Evolutionary conservation across 2,329 filamentous ascomycete genomes (phyloP), one percentile per base, ranked within the genome.

Genomic region (Teratosphaeria epicoccoides): DNA sequence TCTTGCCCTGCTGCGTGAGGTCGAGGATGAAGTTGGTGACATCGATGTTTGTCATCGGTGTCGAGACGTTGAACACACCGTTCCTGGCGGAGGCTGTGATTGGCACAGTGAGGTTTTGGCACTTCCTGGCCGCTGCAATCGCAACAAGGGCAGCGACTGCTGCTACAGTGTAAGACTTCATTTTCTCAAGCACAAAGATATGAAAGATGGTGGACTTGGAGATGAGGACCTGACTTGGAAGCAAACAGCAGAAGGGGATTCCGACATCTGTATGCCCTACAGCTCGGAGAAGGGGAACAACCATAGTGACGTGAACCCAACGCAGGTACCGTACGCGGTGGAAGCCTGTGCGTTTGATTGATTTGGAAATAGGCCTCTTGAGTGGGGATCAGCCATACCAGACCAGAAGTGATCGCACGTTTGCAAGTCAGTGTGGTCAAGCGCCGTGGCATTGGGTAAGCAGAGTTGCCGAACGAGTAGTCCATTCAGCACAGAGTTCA

Each of bases 1-100:
- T 78, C 43, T 68, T 61, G n/a, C 75, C 74, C 43, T 76, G 73
- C 33, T 70, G 68, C 2, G 71, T 70, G n/a, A 76, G 53, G 50
- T 74, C 70, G 50, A 82, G 66, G 25, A 76, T 65, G 57, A 84
- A 79, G 55, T 77, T 72, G 11, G 77, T 77, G 1, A 77, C 76
- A 2, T 84, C 80, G 28, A 81, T 71, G 58, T 81, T 76, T n/a
- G 65, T 72, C 46, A 66, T 63, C 51, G 6, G 62, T 3, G 55
- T 57, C n/a, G 71, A 57, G 11, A 78, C 52, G 53, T 75, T 66
- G 62, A 83, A 83, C 5, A 75, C 63, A 0, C 67, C 76, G 52
- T 82, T 81, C 23, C 76, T 70, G 0, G 80, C 71, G 1, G 72
- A 72, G 47, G 84, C 74, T 3, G 71, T 66, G 12, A 85, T 71